A percentile compares a stretch with the other conserved stretches of the same genome.
These are phyloP conservation scores for Leishmania lainsoni DNA, from an alignment of 208 protist genomes.

Conservation along the genomic window DNA sequence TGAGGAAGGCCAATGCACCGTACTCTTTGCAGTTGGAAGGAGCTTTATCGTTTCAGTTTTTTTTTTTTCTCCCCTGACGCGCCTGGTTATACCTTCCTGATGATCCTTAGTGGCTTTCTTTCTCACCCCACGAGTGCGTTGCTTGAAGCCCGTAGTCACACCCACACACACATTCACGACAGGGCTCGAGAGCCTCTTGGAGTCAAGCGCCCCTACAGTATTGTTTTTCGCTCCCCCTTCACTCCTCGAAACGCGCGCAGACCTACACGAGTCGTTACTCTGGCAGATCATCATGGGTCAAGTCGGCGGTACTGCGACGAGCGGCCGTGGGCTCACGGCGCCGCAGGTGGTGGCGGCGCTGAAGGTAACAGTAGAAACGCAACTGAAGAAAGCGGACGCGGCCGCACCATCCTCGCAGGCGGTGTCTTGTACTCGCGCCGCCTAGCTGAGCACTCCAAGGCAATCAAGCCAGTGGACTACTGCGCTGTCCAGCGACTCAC, in stretches of 20 bases:
- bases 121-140: no score
- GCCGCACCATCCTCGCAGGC: neutral
- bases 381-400: conserved; percentile 29
- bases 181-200: neutral
- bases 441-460: conserved; percentile 15
- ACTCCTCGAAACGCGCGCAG: neutral
- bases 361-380: conserved; percentile 19
- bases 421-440: conserved; percentile 20
- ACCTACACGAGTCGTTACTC: neutral
- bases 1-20: neutral
- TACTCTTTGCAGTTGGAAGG: neutral
- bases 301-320: conserved; percentile 59
- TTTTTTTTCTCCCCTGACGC: neutral
- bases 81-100: neutral
- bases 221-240: neutral
- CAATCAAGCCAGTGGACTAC: conserved; percentile 34
- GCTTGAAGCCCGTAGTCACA: neutral
- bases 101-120: no score
- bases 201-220: neutral
- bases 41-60: neutral
- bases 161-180: neutral
- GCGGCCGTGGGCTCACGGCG: conserved; percentile 67
- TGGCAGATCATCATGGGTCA: conserved; percentile 26
- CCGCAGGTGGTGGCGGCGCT: conserved; percentile 67
- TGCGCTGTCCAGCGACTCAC: conserved; percentile 25